phyloP scores from a whole-genome alignment of 2,329 filamentous ascomycete genomes.

The Epichloe sylvatica region DNA sequence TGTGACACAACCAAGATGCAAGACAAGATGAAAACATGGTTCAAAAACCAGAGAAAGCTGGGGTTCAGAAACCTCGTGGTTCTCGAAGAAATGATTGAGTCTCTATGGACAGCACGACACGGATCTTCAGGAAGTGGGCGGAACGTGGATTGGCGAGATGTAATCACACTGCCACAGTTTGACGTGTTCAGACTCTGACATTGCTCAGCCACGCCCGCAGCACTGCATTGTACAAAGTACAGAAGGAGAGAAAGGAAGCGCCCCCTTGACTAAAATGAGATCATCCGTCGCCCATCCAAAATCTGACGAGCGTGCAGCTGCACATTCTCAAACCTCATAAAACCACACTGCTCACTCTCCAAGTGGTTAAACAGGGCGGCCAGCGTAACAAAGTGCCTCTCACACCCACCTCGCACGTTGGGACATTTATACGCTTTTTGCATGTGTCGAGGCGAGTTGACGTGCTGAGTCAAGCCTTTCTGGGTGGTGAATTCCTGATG shows the following conservation, averaged over 20 bases:
- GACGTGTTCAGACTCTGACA: conserved; percentile 14
- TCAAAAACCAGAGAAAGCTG: conserved; percentile 18
- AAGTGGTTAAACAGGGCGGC: conserved; percentile 28
- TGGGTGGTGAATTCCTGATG: conserved; percentile 24
- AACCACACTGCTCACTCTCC: conserved; percentile 29
- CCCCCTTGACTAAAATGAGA: conserved; percentile 1
- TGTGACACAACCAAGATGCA: conserved; percentile 16
- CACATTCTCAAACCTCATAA: conserved; percentile 22
- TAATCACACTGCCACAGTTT: conserved; percentile 19
- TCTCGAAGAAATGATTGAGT: conserved; percentile 17
- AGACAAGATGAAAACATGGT: conserved; percentile 17
- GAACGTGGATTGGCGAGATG: conserved; percentile 19
- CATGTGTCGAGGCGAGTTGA: conserved; percentile 33
- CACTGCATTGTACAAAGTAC: too few species aligned
- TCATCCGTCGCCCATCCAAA: neutral
- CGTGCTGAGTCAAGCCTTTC: conserved; percentile 31
- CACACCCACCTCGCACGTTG: conserved; percentile 15
- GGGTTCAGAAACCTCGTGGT: conserved; percentile 21
- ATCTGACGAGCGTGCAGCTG: conserved; percentile 11
- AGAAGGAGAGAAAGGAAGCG: too few species aligned
- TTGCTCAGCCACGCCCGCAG: too few species aligned
- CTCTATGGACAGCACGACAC: conserved; percentile 17
- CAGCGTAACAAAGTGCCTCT: conserved; percentile 24
- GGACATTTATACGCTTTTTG: conserved; percentile 27
- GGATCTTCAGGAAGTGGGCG: conserved; percentile 1